These are phyloP conservation scores for Serendipita vermifera DNA, from an alignment of 768 basidiomycete species.

Conservation along the genomic window DNA sequence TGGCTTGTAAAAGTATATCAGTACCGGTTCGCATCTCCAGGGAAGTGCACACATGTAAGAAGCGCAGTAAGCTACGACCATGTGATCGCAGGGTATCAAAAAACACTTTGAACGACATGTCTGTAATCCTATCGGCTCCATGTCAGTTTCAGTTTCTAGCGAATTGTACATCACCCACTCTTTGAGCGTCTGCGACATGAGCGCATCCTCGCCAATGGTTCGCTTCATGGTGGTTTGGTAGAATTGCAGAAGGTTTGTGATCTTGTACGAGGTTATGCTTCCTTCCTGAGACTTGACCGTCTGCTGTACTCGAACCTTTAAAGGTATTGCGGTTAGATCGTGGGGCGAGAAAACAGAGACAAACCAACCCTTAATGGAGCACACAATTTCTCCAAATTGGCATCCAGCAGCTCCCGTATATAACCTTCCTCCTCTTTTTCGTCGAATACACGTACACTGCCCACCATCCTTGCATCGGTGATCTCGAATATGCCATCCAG, in stretches of 20 bases:
- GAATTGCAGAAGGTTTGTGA: constrained; percentile 90
- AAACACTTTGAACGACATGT: constrained; percentile 69
- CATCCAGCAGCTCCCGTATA: constrained; percentile 69
- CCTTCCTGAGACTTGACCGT: constrained; percentile 90
- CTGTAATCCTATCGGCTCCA: constrained; percentile 52
- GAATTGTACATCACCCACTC: too few relatives aligned
- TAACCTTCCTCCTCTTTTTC: constrained; percentile 56
- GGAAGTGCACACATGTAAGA: constrained; percentile 29
- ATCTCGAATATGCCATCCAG: constrained; percentile 76
- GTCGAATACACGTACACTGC: constrained; percentile 46
- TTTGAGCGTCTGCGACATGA: constrained; percentile 59
- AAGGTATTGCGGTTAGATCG: background rate
- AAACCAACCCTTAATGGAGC: constrained; percentile 69
- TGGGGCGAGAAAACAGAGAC: background rate
- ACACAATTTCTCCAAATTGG: constrained; percentile 68
- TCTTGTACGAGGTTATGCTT: constrained; percentile 80
- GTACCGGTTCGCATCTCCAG: background rate
- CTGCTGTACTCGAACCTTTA: constrained; percentile 77
- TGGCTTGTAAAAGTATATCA: constrained; percentile 20
- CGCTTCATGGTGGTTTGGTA: constrained; percentile 86
- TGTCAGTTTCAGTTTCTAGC: too few relatives aligned
- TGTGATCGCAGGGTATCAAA: constrained; percentile 79
- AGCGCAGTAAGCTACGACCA: constrained; percentile 44
- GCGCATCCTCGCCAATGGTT: constrained; percentile 75
- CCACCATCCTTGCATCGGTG: constrained; percentile 57